Percentiles rank a stretch among this genome's conserved stretches.
These are phyloP conservation scores for Crepidotus variabilis DNA, from an alignment of 768 basidiomycete genomes.

Conservation along the genomic window DNA sequence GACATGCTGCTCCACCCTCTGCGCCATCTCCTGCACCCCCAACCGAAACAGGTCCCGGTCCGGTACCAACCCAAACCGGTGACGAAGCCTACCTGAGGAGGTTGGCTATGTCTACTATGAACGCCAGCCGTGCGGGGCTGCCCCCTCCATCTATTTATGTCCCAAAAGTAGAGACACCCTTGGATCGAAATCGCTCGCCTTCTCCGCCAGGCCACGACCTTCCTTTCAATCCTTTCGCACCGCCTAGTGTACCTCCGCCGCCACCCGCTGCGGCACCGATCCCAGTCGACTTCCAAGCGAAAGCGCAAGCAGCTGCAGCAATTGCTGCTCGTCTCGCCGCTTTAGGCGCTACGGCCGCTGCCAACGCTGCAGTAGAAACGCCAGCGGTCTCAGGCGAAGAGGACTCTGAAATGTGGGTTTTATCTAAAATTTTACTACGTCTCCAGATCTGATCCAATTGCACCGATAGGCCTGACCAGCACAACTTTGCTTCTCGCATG, in stretches of 20 bases:
- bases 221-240: conserved; percentile 71
- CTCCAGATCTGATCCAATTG: background rate
- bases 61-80: conserved; percentile 39
- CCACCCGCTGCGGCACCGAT: conserved; percentile 33
- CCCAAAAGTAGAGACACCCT: conserved; percentile 5
- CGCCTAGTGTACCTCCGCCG: conserved; percentile 56
- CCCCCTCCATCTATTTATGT: conserved; percentile 12
- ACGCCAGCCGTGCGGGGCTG: conserved; percentile 14
- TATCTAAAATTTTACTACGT: background rate
- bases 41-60: conserved; percentile 13
- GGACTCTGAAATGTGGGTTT: background rate
- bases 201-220: conserved; percentile 47
- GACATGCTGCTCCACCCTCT: conserved; percentile 21
- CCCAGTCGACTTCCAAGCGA: conserved; percentile 53
- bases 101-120: conserved; percentile 49
- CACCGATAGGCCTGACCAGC: conserved; percentile 58
- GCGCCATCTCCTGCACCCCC: conserved; percentile 13
- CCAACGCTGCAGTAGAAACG: conserved; percentile 15
- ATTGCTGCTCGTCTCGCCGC: conserved; percentile 75
- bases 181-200: conserved; percentile 19
- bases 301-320: conserved; percentile 72
- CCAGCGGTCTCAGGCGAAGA: conserved; percentile 3
- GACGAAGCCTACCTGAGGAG: conserved; percentile 69
- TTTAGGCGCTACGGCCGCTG: conserved; percentile 34
- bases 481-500: conserved; percentile 76